Conservation (phyloP, 495 filamentous ascomycete genomes). For the Terfezia claveryi region DNA sequence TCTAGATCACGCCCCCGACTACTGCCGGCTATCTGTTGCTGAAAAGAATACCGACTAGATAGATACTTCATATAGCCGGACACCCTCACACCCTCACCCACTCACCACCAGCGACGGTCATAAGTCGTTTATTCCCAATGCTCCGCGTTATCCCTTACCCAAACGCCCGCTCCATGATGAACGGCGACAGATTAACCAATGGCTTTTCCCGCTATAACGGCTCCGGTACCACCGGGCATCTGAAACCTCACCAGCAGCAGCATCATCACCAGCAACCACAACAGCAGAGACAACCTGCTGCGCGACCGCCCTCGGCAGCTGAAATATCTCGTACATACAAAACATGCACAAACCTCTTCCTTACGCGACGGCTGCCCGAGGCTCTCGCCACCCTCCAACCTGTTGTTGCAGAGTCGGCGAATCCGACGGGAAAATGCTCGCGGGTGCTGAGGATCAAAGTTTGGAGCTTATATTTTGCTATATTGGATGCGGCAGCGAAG, state of each 20-base stretch:
- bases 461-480: constrained; percentile 88
- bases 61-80: too few species aligned
- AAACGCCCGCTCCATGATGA: constrained; percentile 13
- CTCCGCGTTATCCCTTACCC: constrained; percentile 18
- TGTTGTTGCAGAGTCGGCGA: constrained; percentile 32
- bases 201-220: background rate
- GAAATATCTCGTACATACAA: constrained; percentile 67
- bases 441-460: constrained; percentile 70
- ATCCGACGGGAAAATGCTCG: constrained; percentile 27
- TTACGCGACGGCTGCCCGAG: constrained; percentile 79
- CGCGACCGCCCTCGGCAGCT: constrained; percentile 20
- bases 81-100: background rate
- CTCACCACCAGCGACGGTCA: background rate
- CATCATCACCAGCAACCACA: constrained; percentile 4
- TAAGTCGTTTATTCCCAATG: constrained; percentile 5
- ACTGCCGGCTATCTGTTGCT: background rate
- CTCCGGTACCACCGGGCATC: background rate
- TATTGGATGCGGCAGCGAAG: constrained; percentile 75
- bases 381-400: constrained; percentile 64
- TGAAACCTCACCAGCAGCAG: constrained; percentile 3
- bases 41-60: background rate
- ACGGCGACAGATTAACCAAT: constrained; percentile 13
- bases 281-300: constrained; percentile 25
- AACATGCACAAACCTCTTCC: constrained; percentile 70
- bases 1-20: too few species aligned